Evolutionary conservation across 1,284 basidiomycete species (phyloP).

Genomic region (Ustilago trichophora): DNA sequence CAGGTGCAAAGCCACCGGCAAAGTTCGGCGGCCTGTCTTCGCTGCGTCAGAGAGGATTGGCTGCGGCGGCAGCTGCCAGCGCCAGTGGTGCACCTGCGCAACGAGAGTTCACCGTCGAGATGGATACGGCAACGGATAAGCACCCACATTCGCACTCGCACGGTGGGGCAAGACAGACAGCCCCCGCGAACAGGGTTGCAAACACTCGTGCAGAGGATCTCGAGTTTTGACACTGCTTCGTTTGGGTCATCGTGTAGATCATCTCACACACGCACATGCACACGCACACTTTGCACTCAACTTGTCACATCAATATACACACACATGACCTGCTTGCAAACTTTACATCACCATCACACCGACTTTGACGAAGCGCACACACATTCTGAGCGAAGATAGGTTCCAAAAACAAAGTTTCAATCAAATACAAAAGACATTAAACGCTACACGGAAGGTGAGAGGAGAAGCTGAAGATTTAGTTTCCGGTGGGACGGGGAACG

Average conservation of each 20-base stretch:
- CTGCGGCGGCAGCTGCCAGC: conserved; percentile 14
- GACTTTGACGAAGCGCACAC: no score
- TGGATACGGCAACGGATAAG: conserved; percentile 12
- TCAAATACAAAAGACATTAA: no score
- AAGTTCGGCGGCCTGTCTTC: conserved; percentile 29
- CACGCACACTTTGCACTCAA: no score
- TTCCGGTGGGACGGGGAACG: conserved; percentile 7
- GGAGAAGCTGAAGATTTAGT: background rate
- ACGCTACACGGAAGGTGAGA: no score
- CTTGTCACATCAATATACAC: no score
- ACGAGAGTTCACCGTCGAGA: conserved; percentile 20
- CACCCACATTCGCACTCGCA: conserved; percentile 7
- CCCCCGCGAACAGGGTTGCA: conserved; percentile 3
- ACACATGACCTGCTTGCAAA: no score
- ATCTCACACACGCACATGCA: conserved; percentile 1
- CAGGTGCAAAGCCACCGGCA: conserved; percentile 2
- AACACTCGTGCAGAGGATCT: conserved; percentile 28
- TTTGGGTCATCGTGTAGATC: no score
- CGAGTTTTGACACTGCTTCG: conserved; percentile 31
- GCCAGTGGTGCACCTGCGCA: background rate
- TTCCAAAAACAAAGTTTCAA: no score
- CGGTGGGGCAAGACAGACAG: background rate
- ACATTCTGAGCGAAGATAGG: no score
- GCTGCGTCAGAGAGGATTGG: conserved; percentile 31
- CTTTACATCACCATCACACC: no score